phyloP scores from a whole-genome alignment of 495 filamentous ascomycete species.

The Tuber borchii region DNA sequence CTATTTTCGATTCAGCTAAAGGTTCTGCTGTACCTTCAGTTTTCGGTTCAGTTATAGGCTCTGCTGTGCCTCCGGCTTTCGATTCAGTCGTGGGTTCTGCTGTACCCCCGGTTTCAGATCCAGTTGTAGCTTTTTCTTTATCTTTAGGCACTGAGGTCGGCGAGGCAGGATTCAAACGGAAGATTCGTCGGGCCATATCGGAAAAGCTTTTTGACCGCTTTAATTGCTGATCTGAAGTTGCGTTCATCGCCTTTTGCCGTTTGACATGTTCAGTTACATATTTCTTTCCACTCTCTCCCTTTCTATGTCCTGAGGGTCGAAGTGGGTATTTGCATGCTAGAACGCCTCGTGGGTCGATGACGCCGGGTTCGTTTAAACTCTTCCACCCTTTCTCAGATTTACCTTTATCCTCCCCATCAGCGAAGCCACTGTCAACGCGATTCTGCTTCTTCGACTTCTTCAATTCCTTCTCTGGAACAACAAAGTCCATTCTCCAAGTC shows the following conservation, averaged over 20 bases:
- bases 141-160: background rate
- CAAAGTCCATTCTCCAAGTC: slow-evolving; percentile 34
- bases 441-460: background rate
- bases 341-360: slow-evolving; percentile 36
- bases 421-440: slow-evolving; percentile 32
- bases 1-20: background rate
- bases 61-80: background rate
- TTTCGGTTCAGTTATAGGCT: background rate
- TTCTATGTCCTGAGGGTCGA: slow-evolving; percentile 7
- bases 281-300: slow-evolving; percentile 28
- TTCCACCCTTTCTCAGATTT: slow-evolving; percentile 12
- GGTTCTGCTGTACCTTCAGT: too few relatives aligned
- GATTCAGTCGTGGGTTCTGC: background rate
- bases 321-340: slow-evolving; percentile 27
- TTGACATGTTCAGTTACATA: slow-evolving; percentile 16
- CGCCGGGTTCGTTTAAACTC: slow-evolving; percentile 35
- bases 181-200: slow-evolving; percentile 10
- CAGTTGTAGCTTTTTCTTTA: background rate
- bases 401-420: slow-evolving; percentile 5
- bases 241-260: slow-evolving; percentile 7
- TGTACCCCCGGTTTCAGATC: background rate
- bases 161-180: slow-evolving; percentile 2
- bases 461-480: slow-evolving; percentile 20
- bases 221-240: slow-evolving; percentile 11
- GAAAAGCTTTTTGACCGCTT: slow-evolving; percentile 17